Percentiles rank a stretch among this genome's conserved stretches.
These are phyloP conservation scores for Papiliotrema nemorosa DNA, from an alignment of 1,284 basidiomycete genomes.

Conservation along the genomic window DNA sequence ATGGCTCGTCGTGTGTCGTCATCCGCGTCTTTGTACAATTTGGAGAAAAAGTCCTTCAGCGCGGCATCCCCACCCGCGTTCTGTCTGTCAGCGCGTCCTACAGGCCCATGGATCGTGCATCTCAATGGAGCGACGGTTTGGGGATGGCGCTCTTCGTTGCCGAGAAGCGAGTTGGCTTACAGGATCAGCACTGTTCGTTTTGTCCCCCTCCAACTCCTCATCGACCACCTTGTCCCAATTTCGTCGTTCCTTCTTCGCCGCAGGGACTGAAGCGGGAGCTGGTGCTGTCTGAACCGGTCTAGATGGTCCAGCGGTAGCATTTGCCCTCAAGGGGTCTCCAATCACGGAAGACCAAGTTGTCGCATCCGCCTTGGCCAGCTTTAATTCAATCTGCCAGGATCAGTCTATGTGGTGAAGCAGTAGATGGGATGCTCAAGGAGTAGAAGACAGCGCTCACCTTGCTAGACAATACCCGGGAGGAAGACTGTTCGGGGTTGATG, in stretches of 20 bases:
- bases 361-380: constrained; percentile 32
- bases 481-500: constrained; percentile 64
- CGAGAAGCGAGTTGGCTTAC: constrained; percentile 9
- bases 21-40: constrained; percentile 77
- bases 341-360: constrained; percentile 57
- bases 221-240: constrained; percentile 47
- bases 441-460: constrained; percentile 68
- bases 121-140: too few species aligned
- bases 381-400: constrained; percentile 42
- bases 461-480: constrained; percentile 69
- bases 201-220: constrained; percentile 32
- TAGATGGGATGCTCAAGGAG: constrained; percentile 51
- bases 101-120: too few species aligned
- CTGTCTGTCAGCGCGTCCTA: constrained; percentile 10
- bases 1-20: constrained; percentile 85
- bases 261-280: not conserved
- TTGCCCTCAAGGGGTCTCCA: constrained; percentile 48
- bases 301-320: constrained; percentile 13
- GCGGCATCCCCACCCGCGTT: constrained; percentile 44
- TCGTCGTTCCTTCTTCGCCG: constrained; percentile 19
- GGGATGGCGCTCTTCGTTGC: not conserved
- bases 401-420: constrained; percentile 37
- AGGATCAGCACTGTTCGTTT: constrained; percentile 22
- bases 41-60: constrained; percentile 49
- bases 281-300: not conserved